Evolutionary conservation across 331 rosid species (phyloP).

Genomic region (Malus hybrid): DNA sequence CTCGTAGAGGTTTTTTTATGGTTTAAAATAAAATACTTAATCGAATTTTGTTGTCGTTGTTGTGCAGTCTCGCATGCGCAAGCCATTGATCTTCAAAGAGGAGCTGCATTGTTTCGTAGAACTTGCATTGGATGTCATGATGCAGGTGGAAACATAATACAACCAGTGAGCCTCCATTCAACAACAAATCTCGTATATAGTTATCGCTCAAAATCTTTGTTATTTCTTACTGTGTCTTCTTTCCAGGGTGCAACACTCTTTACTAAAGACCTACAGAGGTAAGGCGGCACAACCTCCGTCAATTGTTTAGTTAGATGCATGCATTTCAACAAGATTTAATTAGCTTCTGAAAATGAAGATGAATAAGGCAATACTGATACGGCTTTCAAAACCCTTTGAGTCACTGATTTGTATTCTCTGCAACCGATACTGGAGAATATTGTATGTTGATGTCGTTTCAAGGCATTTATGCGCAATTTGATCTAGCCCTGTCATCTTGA

Average conservation of each 20-base stretch:
- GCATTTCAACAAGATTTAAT: not conserved
- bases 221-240: slow-evolving; percentile 1
- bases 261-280: slow-evolving; percentile 76
- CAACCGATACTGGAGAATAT: not conserved
- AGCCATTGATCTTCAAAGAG: slow-evolving; percentile 64
- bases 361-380: not conserved
- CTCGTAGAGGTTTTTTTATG: no score
- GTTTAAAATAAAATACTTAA: not conserved
- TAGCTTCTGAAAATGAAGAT: not conserved
- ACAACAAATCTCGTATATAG: not conserved
- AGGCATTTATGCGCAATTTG: not conserved
- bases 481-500: not conserved
- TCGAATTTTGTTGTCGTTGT: not conserved
- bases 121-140: slow-evolving; percentile 92
- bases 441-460: not conserved
- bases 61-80: slow-evolving; percentile 58
- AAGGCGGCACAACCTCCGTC: not conserved
- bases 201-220: not conserved
- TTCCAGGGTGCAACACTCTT: slow-evolving; percentile 75
- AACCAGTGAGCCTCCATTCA: slow-evolving; percentile 56
- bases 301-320: not conserved
- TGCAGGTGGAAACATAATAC: slow-evolving; percentile 86
- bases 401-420: not conserved
- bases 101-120: slow-evolving; percentile 57
- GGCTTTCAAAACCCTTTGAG: not conserved